Evolutionary conservation across 2,329 filamentous ascomycete species (phyloP), one percentile per base, ranked within the genome.

Genomic region (Leptographium procerum): DNA sequence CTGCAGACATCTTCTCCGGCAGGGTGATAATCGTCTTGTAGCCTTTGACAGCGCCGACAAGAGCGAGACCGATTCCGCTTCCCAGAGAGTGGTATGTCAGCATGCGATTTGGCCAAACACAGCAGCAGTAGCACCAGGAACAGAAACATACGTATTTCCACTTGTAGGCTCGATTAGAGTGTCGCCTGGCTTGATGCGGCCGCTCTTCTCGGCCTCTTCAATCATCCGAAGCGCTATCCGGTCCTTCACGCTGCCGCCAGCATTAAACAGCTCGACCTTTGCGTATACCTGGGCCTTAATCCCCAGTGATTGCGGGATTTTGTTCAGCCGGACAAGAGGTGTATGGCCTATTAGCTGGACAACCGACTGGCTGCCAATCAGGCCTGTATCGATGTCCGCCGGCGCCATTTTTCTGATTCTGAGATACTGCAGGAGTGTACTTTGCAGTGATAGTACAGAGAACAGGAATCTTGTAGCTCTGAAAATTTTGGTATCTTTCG

Each of bases 1-100:
- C 94, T 53, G 91, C 88, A 1, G 91, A 96, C 94, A 99, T 99
- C 80, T 99, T 99, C 76, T 99, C 94, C 56, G 94, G 94, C 52
- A 99, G 83, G 13, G 94, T 99, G 72, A 99, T 99, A 74, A 99
- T 97, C 47, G 91, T 95, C 74, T 92, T 92, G 80, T 97, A 99
- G 64, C 91, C 92, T 77, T 96, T 97, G 68, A 99, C 88, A 19
- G 94, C 94, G 59, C 84, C 92, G 22, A 97, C 92, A 36, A 99
- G 84, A 31, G 94, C 94, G 47, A 99, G 80, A 26, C 94, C 94
- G 64, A 99, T 99, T 64, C 94, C 94, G 59, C 77, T 80, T 57
- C 2, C 22, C 11, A 26, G n/a, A 16, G n/a, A 16, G 19, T n/a
- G 2, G 9, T 6, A 43, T 43, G 19, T 29, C 24, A 54, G 24